Conservation (phyloP, 257 asterid genomes). For the Gentiana macrophylla region DNA sequence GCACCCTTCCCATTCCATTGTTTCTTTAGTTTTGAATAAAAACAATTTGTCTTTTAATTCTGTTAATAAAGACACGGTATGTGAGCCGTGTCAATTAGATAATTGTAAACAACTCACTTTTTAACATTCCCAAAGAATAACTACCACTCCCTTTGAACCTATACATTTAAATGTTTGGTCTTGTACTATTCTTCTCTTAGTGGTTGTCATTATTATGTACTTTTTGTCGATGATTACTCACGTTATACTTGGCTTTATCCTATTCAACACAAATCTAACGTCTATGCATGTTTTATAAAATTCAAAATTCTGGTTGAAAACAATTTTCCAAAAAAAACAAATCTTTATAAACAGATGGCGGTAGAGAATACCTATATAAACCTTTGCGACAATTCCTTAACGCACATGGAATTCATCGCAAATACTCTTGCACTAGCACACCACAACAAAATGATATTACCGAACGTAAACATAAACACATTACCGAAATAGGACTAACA, state of each 20-base stretch:
- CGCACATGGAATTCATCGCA: not conserved
- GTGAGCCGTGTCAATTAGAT: no score
- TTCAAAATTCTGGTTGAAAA: not conserved
- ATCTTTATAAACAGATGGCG: not conserved
- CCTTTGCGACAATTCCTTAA: not conserved
- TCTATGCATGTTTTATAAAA: no score
- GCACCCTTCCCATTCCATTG: no score
- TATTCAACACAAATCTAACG: no score
- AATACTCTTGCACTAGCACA: not conserved
- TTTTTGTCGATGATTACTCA: no score
- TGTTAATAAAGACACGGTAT: no score
- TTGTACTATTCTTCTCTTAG: not conserved
- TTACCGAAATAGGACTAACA: not conserved
- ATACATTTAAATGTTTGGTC: conserved; percentile 1
- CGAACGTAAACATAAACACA: not conserved
- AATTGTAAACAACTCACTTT: not conserved
- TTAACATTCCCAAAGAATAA: not conserved
- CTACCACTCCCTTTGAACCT: not conserved
- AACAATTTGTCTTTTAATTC: no score
- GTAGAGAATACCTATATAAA: not conserved
- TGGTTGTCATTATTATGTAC: not conserved
- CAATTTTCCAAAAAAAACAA: not conserved
- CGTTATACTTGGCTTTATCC: no score
- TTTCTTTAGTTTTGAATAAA: no score
- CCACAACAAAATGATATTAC: not conserved